These are phyloP conservation scores for Magnolia officinalis DNA, from an alignment of 164 flowering plant genomes.

Conservation along the genomic window DNA sequence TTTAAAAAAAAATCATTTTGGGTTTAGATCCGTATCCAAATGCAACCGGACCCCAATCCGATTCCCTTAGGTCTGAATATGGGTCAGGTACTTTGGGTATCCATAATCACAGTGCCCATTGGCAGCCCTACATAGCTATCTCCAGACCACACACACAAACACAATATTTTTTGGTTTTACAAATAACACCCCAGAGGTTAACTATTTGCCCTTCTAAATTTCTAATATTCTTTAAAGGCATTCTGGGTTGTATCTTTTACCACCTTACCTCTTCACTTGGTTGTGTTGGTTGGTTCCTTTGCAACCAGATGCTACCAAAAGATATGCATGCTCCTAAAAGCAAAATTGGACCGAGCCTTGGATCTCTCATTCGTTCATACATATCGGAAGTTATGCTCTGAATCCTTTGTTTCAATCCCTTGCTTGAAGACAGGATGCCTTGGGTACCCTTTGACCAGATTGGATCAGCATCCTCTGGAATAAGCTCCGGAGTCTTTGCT, in stretches of 20 bases:
- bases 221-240: too few species aligned
- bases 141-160: too few species aligned
- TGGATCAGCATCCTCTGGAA: constrained; percentile 66
- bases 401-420: constrained; percentile 44
- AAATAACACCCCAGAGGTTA: too few species aligned
- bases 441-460: constrained; percentile 50
- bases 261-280: constrained; percentile 29
- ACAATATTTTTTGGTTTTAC: too few species aligned
- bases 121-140: too few species aligned
- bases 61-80: too few species aligned
- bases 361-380: constrained; percentile 53
- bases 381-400: constrained; percentile 20
- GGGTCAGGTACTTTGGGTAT: too few species aligned
- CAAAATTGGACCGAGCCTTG: constrained; percentile 75
- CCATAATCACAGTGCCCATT: too few species aligned
- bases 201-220: too few species aligned
- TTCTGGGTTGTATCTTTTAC: neutral
- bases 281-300: constrained; percentile 37
- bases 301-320: constrained; percentile 61
- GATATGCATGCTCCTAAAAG: constrained; percentile 71
- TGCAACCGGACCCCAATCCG: too few species aligned
- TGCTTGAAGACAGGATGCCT: constrained; percentile 38
- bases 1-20: too few species aligned
- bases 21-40: too few species aligned
- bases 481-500: constrained; percentile 66